Evolutionary conservation across 345 rosid species (phyloP).

Genomic region (Syzygium jambos): DNA sequence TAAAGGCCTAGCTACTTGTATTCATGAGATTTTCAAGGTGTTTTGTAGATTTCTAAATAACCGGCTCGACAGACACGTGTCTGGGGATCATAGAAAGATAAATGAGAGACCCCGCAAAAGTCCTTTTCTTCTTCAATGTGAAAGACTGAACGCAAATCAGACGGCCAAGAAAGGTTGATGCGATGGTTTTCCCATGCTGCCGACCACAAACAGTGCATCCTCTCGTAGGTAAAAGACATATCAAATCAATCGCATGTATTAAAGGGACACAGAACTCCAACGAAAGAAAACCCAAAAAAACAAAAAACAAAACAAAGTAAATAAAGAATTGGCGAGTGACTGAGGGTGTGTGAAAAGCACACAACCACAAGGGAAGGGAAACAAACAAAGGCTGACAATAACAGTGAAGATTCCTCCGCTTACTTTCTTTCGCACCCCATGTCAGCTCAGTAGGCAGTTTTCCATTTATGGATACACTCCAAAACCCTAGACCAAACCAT

Average conservation of each 20-base stretch:
- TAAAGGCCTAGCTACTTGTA: neutral
- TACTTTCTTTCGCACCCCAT: neutral
- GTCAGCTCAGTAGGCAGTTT: slow-evolving; percentile 30
- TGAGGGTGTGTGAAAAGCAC: neutral
- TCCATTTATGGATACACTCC: slow-evolving; percentile 45
- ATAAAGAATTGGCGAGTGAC: neutral
- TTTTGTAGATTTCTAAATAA: neutral
- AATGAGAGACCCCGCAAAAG: neutral
- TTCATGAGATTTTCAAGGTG: neutral
- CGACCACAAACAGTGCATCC: neutral
- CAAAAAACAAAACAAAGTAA: neutral
- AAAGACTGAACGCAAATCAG: neutral
- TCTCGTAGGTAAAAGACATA: neutral
- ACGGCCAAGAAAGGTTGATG: neutral
- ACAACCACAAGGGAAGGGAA: neutral
- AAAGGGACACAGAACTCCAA: neutral
- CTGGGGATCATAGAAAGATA: neutral
- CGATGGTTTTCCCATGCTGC: neutral
- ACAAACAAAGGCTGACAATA: neutral
- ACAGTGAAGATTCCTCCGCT: slow-evolving; percentile 30
- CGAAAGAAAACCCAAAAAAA: neutral
- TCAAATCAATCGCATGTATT: neutral
- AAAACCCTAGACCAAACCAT: slow-evolving; percentile 26
- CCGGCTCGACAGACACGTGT: neutral
- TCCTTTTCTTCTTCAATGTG: neutral